Base-by-base conservation (phyloP, 2,329 filamentous ascomycete species). In the Dendryphion nanum region DNA sequence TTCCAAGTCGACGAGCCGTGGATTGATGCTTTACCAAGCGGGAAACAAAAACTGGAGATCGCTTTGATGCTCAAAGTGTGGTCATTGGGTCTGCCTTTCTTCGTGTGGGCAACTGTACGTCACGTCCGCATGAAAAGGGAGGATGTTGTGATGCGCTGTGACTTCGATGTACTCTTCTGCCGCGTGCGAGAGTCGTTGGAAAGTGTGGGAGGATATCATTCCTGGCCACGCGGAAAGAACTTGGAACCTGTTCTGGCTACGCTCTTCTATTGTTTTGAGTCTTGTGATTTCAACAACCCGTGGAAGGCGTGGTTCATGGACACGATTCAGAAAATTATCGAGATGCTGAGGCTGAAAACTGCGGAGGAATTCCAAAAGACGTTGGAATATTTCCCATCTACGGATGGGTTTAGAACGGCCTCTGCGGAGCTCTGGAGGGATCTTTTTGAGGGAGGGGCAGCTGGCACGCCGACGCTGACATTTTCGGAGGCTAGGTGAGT, bases 201-300 rank as follows among this genome's bases (percentile, higher is more conserved):
- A 7, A 35, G 37, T 12, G n/a, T 24, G 15, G 41, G 40, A 14
- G 42, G 41, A 7, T 41, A 45, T 30, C 39, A 42, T 21, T 29
- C 39, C 18, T 53, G 50, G 51, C 45, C 48, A n/a, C 40, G 48
- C 12, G 48, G 48, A 5, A 50, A 43, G 19, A 41, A 31, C 18
- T 36, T 55, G 4, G 48, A 55, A 30, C 45, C 45, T 1, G 32
- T 55, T 1, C 16, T 53, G 14, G 44, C 36, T 17, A 47, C 48
- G n/a, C 41, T 55, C 8, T 43, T 51, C 28, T 49, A 53, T 24
- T 45, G 40, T 18, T 17, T 51, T 15, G 51, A 55, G 29, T 42
- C 41, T 7, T 51, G 50, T 28, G 40, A 39, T 4, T 34, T 35
- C 23, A n/a, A 12, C 16, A 38, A 38, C 29, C 37, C 35, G 18